These are phyloP conservation scores for Chlorella sp. DNA, from an alignment of 139 green algal genomes.

Conservation along the genomic window DNA sequence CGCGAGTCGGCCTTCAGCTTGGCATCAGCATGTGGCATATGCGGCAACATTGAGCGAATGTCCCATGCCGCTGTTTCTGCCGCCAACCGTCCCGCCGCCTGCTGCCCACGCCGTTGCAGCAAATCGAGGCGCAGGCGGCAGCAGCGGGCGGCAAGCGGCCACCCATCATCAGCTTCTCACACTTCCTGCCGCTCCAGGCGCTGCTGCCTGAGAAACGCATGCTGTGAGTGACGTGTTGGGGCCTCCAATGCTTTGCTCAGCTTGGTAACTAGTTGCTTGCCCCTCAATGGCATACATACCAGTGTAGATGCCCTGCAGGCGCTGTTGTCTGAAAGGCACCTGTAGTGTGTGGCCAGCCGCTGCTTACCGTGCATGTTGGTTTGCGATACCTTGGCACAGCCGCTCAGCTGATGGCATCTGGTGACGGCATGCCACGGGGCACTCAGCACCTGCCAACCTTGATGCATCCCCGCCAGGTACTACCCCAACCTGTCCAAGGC, in stretches of 20 bases:
- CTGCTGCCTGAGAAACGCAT: constrained; percentile 80
- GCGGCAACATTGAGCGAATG: too few relatives aligned
- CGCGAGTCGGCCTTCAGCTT: too few relatives aligned
- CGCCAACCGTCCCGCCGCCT: too few relatives aligned
- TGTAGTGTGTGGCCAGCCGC: too few relatives aligned
- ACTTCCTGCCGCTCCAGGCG: constrained; percentile 66
- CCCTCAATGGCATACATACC: neutral
- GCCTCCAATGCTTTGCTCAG: neutral
- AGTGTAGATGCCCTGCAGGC: neutral
- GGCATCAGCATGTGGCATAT: too few relatives aligned
- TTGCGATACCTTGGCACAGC: too few relatives aligned
- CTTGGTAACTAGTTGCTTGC: neutral
- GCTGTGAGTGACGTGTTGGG: constrained; percentile 31
- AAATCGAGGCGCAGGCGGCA: constrained; percentile 25
- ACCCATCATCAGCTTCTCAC: constrained; percentile 58
- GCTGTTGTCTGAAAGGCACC: neutral
- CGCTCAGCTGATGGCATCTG: neutral
- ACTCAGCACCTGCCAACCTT: neutral
- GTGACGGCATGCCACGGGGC: neutral
- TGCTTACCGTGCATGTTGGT: neutral
- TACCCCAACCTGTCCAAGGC: constrained; percentile 79
- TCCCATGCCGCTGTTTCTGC: too few relatives aligned
- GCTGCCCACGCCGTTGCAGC: neutral
- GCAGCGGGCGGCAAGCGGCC: constrained; percentile 24
- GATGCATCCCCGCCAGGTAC: neutral